Percentiles rank a stretch among this genome's conserved stretches.
These are phyloP conservation scores for Aspergillus fijiensis DNA, from an alignment of 2,329 filamentous ascomycete species.

Conservation along the genomic window DNA sequence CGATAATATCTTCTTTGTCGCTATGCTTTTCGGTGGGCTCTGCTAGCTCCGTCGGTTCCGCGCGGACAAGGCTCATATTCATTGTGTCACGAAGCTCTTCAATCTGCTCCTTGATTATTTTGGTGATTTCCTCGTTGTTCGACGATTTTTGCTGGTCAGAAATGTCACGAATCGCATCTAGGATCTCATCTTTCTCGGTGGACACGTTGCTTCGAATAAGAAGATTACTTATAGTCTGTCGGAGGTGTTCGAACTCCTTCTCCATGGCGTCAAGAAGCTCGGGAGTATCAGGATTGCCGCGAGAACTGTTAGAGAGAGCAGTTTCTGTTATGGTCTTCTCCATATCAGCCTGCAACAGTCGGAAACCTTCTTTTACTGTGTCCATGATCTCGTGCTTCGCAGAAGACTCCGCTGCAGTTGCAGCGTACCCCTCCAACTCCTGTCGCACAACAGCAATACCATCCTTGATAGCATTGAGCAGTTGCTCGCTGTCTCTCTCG, in stretches of 20 bases:
- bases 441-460: slow-evolving; percentile 76
- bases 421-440: slow-evolving; percentile 80
- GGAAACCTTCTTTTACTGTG: slow-evolving; percentile 62
- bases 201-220: slow-evolving; percentile 61
- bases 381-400: slow-evolving; percentile 78
- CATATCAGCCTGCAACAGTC: slow-evolving; percentile 60
- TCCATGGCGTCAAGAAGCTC: slow-evolving; percentile 73
- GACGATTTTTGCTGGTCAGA: slow-evolving; percentile 35
- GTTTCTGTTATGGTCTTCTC: slow-evolving; percentile 52
- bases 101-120: slow-evolving; percentile 59
- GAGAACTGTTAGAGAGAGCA: slow-evolving; percentile 31
- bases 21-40: slow-evolving; percentile 14
- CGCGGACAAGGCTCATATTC: slow-evolving; percentile 31
- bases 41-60: slow-evolving; percentile 35
- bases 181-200: slow-evolving; percentile 59
- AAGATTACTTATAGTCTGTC: slow-evolving; percentile 71
- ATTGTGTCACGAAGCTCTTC: slow-evolving; percentile 57
- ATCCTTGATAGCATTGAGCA: slow-evolving; percentile 83
- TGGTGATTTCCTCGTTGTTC: slow-evolving; percentile 32
- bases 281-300: slow-evolving; percentile 58
- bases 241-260: slow-evolving; percentile 77
- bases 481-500: slow-evolving; percentile 80
- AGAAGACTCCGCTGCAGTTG: slow-evolving; percentile 66
- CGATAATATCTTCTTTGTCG: slow-evolving; percentile 64
- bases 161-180: slow-evolving; percentile 59